Conservation (phyloP, 331 rosid genomes). For the Pyrus hybrid region DNA sequence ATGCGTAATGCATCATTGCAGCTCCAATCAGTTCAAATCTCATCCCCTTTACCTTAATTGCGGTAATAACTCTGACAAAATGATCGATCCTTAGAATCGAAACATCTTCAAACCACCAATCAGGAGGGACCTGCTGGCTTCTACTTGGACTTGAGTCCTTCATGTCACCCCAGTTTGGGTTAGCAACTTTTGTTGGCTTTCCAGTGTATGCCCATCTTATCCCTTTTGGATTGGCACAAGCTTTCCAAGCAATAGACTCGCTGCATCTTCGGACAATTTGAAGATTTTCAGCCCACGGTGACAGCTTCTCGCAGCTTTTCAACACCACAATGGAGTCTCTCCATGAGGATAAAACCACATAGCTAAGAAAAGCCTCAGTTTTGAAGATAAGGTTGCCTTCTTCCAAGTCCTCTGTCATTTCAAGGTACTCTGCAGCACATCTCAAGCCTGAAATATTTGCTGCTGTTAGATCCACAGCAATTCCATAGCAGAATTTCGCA, state of each 20-base stretch:
- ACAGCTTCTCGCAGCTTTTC: slow-evolving; percentile 87
- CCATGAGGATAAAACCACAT: slow-evolving; percentile 91
- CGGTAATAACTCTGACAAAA: slow-evolving; percentile 81
- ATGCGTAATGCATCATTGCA: slow-evolving; percentile 67
- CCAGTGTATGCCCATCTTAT: slow-evolving; percentile 88
- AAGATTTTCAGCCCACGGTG: slow-evolving; percentile 92
- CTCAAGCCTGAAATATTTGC: slow-evolving; percentile 91
- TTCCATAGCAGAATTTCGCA: slow-evolving; percentile 84
- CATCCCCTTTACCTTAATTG: slow-evolving; percentile 92
- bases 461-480: slow-evolving; percentile 88
- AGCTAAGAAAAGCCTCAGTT: slow-evolving; percentile 91
- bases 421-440: slow-evolving; percentile 90
- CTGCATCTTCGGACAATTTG: slow-evolving; percentile 89
- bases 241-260: slow-evolving; percentile 96
- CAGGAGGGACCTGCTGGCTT: slow-evolving; percentile 75
- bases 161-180: slow-evolving; percentile 71
- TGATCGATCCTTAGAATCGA: slow-evolving; percentile 88
- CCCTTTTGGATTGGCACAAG: slow-evolving; percentile 95
- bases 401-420: slow-evolving; percentile 93
- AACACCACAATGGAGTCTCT: slow-evolving; percentile 84
- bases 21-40: slow-evolving; percentile 73
- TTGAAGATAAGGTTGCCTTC: slow-evolving; percentile 95
- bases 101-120: slow-evolving; percentile 98
- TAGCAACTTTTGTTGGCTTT: slow-evolving; percentile 45
- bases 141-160: slow-evolving; percentile 77